A percentile compares a stretch with the other conserved stretches of the same genome.
Evolutionary conservation across 83 land plant species (phyloP).

Genomic region (Picea abies): DNA sequence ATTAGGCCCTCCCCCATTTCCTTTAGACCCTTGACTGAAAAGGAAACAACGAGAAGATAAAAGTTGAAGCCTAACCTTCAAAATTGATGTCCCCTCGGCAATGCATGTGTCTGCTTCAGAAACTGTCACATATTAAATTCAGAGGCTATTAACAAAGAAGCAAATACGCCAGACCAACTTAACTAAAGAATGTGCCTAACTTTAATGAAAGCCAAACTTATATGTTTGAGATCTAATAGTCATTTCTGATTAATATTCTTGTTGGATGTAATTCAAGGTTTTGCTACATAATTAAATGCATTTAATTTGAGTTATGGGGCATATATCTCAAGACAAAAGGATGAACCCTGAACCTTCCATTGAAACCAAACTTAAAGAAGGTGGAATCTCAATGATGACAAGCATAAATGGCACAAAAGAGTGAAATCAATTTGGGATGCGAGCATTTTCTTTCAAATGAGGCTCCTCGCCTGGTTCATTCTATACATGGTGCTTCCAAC

Average conservation of each 20-base stretch:
- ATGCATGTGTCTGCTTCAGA: slow-evolving; percentile 4
- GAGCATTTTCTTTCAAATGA: too few species aligned
- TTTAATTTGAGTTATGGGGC: neutral
- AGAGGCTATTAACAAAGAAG: neutral
- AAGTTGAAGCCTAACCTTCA: slow-evolving; percentile 5
- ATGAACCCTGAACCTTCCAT: neutral
- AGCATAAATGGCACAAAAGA: neutral
- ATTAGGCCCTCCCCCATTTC: neutral
- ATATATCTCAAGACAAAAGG: neutral
- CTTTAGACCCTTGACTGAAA: neutral
- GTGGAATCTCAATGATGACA: neutral
- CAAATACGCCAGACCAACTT: neutral
- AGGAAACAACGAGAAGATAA: neutral
- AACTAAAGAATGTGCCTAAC: neutral
- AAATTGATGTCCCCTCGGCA: neutral
- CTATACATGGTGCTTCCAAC: too few species aligned
- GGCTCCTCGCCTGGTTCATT: too few species aligned
- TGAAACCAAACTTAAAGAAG: neutral
- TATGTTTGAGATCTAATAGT: neutral
- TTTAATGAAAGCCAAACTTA: neutral
- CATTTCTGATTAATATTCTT: neutral
- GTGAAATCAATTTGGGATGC: neutral
- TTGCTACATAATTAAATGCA: neutral
- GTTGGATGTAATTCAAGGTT: neutral
- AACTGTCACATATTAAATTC: neutral